Evolutionary conservation across 345 rosid genomes (phyloP).

Genomic region (Reutealis trisperma): DNA sequence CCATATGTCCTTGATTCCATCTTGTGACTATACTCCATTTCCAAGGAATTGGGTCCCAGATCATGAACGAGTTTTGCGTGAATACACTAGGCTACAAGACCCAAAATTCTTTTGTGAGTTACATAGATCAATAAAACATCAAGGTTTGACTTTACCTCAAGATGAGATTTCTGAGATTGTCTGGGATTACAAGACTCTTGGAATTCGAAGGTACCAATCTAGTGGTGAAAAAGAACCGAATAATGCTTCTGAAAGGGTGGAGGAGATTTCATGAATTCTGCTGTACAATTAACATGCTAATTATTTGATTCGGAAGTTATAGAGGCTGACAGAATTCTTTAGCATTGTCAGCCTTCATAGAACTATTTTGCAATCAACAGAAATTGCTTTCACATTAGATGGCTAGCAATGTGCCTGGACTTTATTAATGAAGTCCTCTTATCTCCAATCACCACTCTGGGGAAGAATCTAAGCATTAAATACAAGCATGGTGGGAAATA

Average conservation of each 20-base stretch:
- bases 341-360: not conserved
- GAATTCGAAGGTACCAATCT: slow-evolving; percentile 48
- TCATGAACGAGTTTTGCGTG: slow-evolving; percentile 75
- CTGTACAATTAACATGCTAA: not conserved
- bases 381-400: not conserved
- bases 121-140: slow-evolving; percentile 59
- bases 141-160: slow-evolving; percentile 75
- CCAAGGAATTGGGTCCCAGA: slow-evolving; percentile 86
- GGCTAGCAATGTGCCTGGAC: not conserved
- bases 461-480: not conserved
- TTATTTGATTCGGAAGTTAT: not conserved
- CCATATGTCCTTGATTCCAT: slow-evolving; percentile 86
- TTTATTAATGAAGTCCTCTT: not conserved
- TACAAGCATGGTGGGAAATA: not conserved
- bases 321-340: not conserved
- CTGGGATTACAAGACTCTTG: slow-evolving; percentile 88
- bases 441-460: not conserved
- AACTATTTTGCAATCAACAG: not conserved
- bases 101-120: slow-evolving; percentile 80
- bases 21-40: slow-evolving; percentile 91
- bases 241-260: slow-evolving; percentile 6
- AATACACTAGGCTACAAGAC: slow-evolving; percentile 76
- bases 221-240: slow-evolving; percentile 6
- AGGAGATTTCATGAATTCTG: slow-evolving; percentile 6
- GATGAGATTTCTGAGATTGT: slow-evolving; percentile 81